Conservation (phyloP, 2,329 filamentous ascomycete genomes). For the Ilyonectria sp. region DNA sequence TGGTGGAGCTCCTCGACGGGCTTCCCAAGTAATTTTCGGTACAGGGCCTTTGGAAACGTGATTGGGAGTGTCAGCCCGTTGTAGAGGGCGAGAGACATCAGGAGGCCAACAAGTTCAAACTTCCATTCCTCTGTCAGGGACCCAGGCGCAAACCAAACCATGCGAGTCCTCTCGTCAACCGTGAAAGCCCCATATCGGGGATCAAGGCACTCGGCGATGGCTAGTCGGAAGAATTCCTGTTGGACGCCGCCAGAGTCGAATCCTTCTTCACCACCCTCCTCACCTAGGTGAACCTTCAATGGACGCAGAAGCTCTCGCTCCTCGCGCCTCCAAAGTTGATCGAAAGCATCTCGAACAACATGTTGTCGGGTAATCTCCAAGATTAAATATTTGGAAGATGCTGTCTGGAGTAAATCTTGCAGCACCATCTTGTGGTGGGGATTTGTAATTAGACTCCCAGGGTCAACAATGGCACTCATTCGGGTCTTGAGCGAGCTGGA, state of each 20-base stretch:
- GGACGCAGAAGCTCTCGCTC: constrained; percentile 86
- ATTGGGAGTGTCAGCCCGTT: constrained; percentile 94
- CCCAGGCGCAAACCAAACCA: constrained; percentile 90
- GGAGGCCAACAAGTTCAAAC: constrained; percentile 88
- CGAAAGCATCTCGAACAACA: constrained; percentile 81
- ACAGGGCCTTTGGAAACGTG: constrained; percentile 88
- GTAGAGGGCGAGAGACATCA: constrained; percentile 92
- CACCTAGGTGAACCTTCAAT: constrained; percentile 89
- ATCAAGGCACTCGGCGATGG: constrained; percentile 84
- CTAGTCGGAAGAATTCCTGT: constrained; percentile 93
- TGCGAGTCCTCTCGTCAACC: constrained; percentile 80
- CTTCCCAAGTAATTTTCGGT: constrained; percentile 82
- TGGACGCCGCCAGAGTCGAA: constrained; percentile 96
- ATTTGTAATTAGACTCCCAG: constrained; percentile 69
- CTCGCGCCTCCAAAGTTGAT: constrained; percentile 92
- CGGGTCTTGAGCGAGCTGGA: constrained; percentile 71
- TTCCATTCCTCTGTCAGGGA: constrained; percentile 89
- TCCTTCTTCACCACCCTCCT: constrained; percentile 87
- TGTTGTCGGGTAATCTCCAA: constrained; percentile 78
- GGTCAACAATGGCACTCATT: constrained; percentile 69
- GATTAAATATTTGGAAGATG: constrained; percentile 80
- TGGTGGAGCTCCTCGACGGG: constrained; percentile 80
- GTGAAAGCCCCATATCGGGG: constrained; percentile 86
- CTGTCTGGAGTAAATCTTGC: constrained; percentile 74
- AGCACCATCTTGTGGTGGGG: constrained; percentile 73